Conservation (phyloP, 192 early-diverging fungal species). For the Umbelopsis sp. region DNA sequence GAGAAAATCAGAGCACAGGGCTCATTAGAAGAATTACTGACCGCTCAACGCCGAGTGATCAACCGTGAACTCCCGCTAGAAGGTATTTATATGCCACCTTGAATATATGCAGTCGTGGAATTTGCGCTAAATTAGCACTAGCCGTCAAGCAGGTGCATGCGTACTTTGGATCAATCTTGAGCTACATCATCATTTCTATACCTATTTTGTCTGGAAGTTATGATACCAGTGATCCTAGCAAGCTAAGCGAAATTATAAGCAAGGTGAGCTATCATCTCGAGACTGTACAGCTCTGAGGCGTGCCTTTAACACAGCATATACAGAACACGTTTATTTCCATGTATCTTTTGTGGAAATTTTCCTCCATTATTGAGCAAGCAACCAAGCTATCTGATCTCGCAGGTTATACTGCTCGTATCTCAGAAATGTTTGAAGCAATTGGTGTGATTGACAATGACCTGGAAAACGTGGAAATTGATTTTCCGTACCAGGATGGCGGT, state of each 20-base stretch:
- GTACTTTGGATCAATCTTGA: slow-evolving; percentile 81
- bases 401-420: slow-evolving; percentile 83
- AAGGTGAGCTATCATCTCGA: slow-evolving; percentile 36
- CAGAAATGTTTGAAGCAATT: slow-evolving; percentile 75
- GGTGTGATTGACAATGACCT: slow-evolving; percentile 53
- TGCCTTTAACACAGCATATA: no score
- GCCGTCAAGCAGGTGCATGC: slow-evolving; percentile 64
- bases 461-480: slow-evolving; percentile 53
- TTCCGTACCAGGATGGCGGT: slow-evolving; percentile 42
- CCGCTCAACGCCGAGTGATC: slow-evolving; percentile 60
- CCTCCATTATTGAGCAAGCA: slow-evolving; percentile 68
- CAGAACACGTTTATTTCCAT: slow-evolving; percentile 81
- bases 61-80: slow-evolving; percentile 51
- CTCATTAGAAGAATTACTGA: slow-evolving; percentile 57
- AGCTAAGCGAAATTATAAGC: slow-evolving; percentile 80
- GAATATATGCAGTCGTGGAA: not conserved
- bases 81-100: slow-evolving; percentile 34
- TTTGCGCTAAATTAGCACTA: slow-evolving; percentile 8
- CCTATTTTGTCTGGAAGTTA: slow-evolving; percentile 84
- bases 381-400: slow-evolving; percentile 74
- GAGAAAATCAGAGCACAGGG: slow-evolving; percentile 60
- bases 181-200: slow-evolving; percentile 80
- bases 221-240: slow-evolving; percentile 65
- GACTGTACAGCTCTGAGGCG: not conserved
- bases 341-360: slow-evolving; percentile 83